These are phyloP conservation scores for Selenicereus undatus DNA, from an alignment of 148 eudicot species.

Conservation along the genomic window DNA sequence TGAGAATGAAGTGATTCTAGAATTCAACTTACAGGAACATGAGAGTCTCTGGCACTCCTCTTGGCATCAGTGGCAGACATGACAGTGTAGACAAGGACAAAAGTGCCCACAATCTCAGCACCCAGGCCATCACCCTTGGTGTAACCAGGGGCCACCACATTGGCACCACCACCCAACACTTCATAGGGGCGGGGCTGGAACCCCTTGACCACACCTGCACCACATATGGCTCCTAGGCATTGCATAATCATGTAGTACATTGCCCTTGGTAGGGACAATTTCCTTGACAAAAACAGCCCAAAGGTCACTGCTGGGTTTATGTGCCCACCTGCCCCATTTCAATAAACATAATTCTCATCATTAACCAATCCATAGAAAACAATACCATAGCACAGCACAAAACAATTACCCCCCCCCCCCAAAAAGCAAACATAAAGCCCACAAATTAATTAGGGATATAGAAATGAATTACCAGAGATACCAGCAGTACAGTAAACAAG, in stretches of 20 bases:
- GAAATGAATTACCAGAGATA: constrained; percentile 12
- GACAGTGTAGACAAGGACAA: constrained; percentile 15
- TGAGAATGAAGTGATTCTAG: not conserved
- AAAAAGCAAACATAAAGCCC: not conserved
- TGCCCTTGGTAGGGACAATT: constrained; percentile 21
- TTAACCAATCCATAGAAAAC: not conserved
- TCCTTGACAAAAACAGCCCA: constrained; percentile 22
- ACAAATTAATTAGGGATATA: not conserved
- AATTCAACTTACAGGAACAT: constrained; percentile 20
- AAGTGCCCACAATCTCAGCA: constrained; percentile 1
- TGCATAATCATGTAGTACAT: constrained; percentile 21
- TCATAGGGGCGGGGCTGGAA: constrained; percentile 18
- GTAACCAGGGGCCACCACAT: constrained; percentile 14
- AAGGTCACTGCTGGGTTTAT: constrained; percentile 18
- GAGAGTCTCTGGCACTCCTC: constrained; percentile 21
- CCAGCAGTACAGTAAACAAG: constrained; percentile 27
- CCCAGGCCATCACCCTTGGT: constrained; percentile 10
- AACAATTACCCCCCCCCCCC: too few relatives aligned
- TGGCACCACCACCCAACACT: constrained; percentile 12
- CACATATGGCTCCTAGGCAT: constrained; percentile 18
- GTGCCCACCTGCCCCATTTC: constrained; percentile 12
- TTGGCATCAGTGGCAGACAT: constrained; percentile 26
- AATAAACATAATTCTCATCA: not conserved
- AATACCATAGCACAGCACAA: not conserved
- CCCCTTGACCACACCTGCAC: constrained; percentile 20